Evolutionary conservation across 1,139 yeast species (phyloP), one percentile per base, ranked within the genome.

Genomic region (Meyerozyma athensensis): DNA sequence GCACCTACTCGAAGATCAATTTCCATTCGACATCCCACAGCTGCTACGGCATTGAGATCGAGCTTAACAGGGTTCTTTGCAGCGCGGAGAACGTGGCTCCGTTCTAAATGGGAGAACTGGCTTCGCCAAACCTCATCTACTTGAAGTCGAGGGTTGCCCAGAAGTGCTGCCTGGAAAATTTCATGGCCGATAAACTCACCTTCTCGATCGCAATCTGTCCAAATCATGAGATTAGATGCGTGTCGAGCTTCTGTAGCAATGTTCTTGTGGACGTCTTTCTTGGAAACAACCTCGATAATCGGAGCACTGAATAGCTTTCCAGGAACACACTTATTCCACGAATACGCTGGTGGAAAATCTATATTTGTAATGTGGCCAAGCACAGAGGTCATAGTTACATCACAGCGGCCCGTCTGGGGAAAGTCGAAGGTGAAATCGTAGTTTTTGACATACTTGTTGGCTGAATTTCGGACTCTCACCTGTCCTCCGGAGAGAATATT

Each of bases 181-280:
- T 92, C 97, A 67, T 76, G 79, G 0, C 98, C 99, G 43, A 94
- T 94, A 55, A 82, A 84, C 58, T 94, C 99, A 1, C 99, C 99
- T 55, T 94, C 99, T 31, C 98, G 70, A 67, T 94, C 99, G 61
- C 97, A 92, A 70, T 94, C 99, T 2, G 98, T 94, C 98, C 98
- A 94, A 7, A 94, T 87, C 84, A 86, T 86, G 44, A 94, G 63
- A 35, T 68, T 65, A 36, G 78, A 73, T 4, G 86, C 76, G 21
- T 50, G 54, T 28, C 81, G 56, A 3, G 92, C 86, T 53, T 89
- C 90, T 4, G 59, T 59, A 26, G 73, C 59, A 35, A 94, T 86
- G 53, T 92, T 92, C n/a, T 68, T 64, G 13, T 81, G 81, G 17
- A 87, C 77, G 19, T 71, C 72, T 43, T 60, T 55, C 47, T 67